Conservation (phyloP, 2,329 filamentous ascomycete genomes). For the Colletotrichum chlorophyti region DNA sequence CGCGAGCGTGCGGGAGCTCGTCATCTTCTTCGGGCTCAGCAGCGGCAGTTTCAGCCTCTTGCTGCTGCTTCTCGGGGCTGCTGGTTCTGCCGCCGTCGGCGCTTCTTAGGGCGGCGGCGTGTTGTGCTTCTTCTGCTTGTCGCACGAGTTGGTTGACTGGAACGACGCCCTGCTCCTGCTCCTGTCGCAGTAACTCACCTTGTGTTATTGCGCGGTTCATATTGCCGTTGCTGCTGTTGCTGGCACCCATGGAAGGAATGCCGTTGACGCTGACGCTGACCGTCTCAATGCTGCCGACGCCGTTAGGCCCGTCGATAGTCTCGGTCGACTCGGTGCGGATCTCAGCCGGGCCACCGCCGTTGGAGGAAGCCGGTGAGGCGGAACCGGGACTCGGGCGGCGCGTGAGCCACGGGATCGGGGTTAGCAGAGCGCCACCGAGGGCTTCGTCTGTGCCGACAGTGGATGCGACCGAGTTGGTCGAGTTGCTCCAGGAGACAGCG, state of each 20-base stretch:
- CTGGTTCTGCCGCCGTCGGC: constrained; percentile 17
- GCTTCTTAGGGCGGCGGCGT: constrained; percentile 21
- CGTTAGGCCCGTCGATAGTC: constrained; percentile 82
- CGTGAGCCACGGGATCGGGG: constrained; percentile 89
- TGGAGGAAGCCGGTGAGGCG: constrained; percentile 26
- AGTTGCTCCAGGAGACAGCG: constrained; percentile 55
- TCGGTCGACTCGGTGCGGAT: constrained; percentile 77
- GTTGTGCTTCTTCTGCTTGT: constrained; percentile 32
- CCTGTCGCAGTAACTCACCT: constrained; percentile 84
- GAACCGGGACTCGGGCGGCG: constrained; percentile 36
- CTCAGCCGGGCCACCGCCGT: constrained; percentile 45
- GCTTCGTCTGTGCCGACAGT: constrained; percentile 83
- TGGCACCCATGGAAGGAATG: constrained; percentile 59
- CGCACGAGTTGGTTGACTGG: constrained; percentile 68
- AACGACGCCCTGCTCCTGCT: constrained; percentile 82
- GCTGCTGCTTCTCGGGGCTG: constrained; percentile 26
- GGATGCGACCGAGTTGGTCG: constrained; percentile 45
- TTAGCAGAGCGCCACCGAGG: constrained; percentile 87
- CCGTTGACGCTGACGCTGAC: constrained; percentile 80
- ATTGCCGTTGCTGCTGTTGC: constrained; percentile 33
- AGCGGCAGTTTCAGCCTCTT: constrained; percentile 29
- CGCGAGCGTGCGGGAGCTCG: constrained; percentile 80
- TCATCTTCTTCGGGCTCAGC: constrained; percentile 57
- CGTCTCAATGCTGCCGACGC: constrained; percentile 80
- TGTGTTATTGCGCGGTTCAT: constrained; percentile 75